These are phyloP conservation scores for Crassisporium funariophilum DNA, from an alignment of 768 basidiomycete species.

Conservation along the genomic window DNA sequence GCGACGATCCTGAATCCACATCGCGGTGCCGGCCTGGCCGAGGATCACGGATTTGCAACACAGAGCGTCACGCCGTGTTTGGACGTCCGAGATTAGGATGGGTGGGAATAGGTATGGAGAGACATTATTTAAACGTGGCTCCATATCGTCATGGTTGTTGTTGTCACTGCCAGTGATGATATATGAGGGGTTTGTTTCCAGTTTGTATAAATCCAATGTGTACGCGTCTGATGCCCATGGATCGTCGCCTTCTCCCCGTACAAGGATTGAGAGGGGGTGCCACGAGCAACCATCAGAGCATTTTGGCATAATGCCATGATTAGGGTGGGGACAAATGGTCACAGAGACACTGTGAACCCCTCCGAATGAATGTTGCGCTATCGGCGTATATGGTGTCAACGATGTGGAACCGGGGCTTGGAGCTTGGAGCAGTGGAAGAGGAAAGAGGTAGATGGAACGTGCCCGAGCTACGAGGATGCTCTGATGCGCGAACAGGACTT, in stretches of 20 bases:
- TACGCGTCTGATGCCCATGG: slow-evolving; percentile 56
- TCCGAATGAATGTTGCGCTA: slow-evolving; percentile 56
- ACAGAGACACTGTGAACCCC: slow-evolving; percentile 67
- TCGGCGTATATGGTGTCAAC: slow-evolving; percentile 33
- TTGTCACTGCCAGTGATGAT: neutral
- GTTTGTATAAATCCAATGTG: slow-evolving; percentile 53
- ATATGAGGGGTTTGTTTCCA: slow-evolving; percentile 40
- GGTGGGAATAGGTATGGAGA: slow-evolving; percentile 54
- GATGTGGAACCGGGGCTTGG: slow-evolving; percentile 4
- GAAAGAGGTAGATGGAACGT: slow-evolving; percentile 59
- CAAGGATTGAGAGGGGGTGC: slow-evolving; percentile 47
- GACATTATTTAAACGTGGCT: slow-evolving; percentile 3
- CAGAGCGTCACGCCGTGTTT: slow-evolving; percentile 50
- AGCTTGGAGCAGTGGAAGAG: slow-evolving; percentile 40
- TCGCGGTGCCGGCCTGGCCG: slow-evolving; percentile 57
- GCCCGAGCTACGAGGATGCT: slow-evolving; percentile 61
- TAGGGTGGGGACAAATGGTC: slow-evolving; percentile 13
- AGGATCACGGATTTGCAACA: slow-evolving; percentile 56
- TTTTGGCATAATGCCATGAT: neutral
- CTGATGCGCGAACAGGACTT: slow-evolving; percentile 49
- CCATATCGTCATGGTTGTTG: slow-evolving; percentile 2
- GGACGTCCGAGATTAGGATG: slow-evolving; percentile 31
- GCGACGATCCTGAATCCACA: slow-evolving; percentile 58
- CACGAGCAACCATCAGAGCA: neutral
- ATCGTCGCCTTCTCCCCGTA: slow-evolving; percentile 60